phyloP scores from a whole-genome alignment of 2,329 filamentous ascomycete species.

The Arthrinium puccinioides region DNA sequence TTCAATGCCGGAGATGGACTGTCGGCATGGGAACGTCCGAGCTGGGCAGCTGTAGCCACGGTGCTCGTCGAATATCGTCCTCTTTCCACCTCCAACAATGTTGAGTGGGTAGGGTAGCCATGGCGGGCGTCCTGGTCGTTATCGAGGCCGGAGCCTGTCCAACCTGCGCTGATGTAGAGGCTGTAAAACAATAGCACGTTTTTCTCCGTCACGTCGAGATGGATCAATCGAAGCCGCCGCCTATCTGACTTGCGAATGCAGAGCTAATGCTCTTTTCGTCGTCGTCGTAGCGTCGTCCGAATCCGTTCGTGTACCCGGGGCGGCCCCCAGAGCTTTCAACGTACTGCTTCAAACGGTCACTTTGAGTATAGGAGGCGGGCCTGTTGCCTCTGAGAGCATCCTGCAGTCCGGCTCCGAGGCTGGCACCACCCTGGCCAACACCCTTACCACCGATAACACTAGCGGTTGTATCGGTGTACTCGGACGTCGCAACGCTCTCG shows the following conservation, averaged over 20 bases:
- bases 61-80: too few species aligned
- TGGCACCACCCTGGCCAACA: constrained; percentile 78
- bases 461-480: constrained; percentile 76
- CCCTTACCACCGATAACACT: constrained; percentile 71
- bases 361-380: constrained; percentile 62
- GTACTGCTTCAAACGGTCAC: constrained; percentile 88
- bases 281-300: constrained; percentile 71
- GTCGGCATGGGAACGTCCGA: too few species aligned
- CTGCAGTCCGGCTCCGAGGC: constrained; percentile 73
- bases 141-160: too few species aligned
- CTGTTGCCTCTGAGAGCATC: constrained; percentile 63
- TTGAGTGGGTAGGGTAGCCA: too few species aligned
- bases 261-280: constrained; percentile 95
- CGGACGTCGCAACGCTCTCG: constrained; percentile 86
- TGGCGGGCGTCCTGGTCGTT: too few species aligned
- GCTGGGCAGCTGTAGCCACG: too few species aligned
- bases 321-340: constrained; percentile 73
- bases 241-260: constrained; percentile 92
- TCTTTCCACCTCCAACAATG: too few species aligned
- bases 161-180: too few species aligned
- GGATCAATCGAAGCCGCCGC: constrained; percentile 35
- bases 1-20: too few species aligned
- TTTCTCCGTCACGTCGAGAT: too few species aligned
- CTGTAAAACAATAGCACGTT: too few species aligned
- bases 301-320: constrained; percentile 58